Evolutionary conservation across 768 basidiomycete species (phyloP).

Genomic region (Russula brevipes): DNA sequence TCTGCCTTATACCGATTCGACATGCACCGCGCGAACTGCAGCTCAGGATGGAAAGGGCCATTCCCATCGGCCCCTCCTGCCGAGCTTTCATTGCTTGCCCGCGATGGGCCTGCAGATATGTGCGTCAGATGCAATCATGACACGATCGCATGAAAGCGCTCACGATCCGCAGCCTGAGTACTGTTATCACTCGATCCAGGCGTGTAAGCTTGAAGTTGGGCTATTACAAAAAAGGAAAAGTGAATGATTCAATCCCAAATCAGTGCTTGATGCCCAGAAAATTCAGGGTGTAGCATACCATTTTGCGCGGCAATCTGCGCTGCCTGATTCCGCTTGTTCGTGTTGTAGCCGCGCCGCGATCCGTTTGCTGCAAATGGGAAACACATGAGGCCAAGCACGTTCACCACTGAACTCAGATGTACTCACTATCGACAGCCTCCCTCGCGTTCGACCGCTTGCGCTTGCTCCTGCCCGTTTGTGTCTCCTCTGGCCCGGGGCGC

Average conservation of each 20-base stretch:
- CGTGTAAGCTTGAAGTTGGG: conserved; percentile 33
- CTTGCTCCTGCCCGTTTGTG: conserved; percentile 9
- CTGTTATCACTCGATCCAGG: conserved; percentile 16
- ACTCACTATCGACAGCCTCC: conserved; percentile 18
- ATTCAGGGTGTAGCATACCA: conserved; percentile 38
- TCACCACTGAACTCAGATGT: background rate
- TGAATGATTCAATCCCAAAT: conserved; percentile 15
- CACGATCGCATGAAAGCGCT: conserved; percentile 8
- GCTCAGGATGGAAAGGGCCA: conserved; percentile 50
- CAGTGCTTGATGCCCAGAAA: conserved; percentile 7
- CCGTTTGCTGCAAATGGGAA: conserved; percentile 26
- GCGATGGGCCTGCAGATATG: conserved; percentile 25
- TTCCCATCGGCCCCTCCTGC: conserved; percentile 27
- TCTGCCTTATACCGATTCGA: conserved; percentile 70
- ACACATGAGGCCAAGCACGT: background rate
- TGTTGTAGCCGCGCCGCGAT: conserved; percentile 62
- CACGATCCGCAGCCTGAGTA: conserved; percentile 10
- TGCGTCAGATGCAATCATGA: conserved; percentile 1
- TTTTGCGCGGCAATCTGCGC: conserved; percentile 61
- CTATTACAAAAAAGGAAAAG: conserved; percentile 31
- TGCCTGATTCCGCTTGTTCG: conserved; percentile 69
- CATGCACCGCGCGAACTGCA: conserved; percentile 81
- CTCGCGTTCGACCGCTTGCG: conserved; percentile 17
- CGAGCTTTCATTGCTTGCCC: conserved; percentile 34
- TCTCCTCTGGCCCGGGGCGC: conserved; percentile 13